Evolutionary conservation across 2,329 filamentous ascomycete genomes (phyloP), one percentile per base, ranked within the genome.

Genomic region (Pseudopithomyces maydicus): DNA sequence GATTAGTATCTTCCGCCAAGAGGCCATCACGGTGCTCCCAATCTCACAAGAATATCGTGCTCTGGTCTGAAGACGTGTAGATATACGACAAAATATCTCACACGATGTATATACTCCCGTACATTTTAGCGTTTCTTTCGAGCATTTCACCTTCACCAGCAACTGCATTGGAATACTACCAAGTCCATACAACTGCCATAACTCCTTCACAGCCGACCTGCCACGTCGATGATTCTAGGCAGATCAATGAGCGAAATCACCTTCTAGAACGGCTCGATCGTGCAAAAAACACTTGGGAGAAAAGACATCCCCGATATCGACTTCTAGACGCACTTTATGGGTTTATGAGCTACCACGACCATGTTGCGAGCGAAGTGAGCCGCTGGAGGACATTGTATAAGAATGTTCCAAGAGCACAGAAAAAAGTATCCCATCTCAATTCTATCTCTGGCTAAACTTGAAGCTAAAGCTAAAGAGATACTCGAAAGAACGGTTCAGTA

Each of bases 381-480:
- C 56, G 64, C 14, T 70, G 68, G 68, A 59, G 66, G 6, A 48
- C 43, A 2, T 26, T 68, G 44, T 72, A 69, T 43, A 60, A 58
- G 12, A 68, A 66, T 32, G 55, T 68, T 0, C 44, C 59, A 5
- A 71, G 63, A 45, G 54, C 64, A 39, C 68, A 71, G 53, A 71
- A 63, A 44, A 63, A 66, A 53, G 67, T 62, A 43, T 50, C 1
- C 43, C 12, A 33, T 29, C 26, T 29, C 26, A 29, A 29, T 29
- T 8, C 8, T 29, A 8, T 5, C 26, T 5, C 8, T 8, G 8
- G 26, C 5, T 29, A 29, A 29, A 4, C 4, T 8, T 8, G 26
- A 29, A n/a, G 19, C 42, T 44, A 29, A 44, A 11, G 12, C 29
- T 15, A 32, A 71, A 66, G 58, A 42, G 39, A 6, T 51, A 0